Base-by-base conservation (phyloP, 768 basidiomycete genomes). In the Tricholomella constricta region DNA sequence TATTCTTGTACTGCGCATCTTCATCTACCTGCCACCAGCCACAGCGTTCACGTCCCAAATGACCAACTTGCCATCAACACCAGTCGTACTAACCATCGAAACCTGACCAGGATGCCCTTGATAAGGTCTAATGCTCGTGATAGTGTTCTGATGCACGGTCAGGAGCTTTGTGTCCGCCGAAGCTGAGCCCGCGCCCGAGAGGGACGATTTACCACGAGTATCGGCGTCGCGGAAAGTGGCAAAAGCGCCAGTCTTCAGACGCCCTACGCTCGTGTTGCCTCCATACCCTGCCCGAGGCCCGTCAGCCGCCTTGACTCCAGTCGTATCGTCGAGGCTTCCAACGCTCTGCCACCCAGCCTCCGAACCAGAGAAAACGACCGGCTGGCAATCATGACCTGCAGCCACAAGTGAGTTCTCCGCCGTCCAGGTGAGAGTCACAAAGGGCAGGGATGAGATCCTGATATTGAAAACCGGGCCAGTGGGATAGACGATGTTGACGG, bases 121-220 rank as follows among this genome's bases (percentile, higher is more conserved):
- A 63, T 90, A 97, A 23, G 90, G 75, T 51, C 94, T 76, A 35
- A 98, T 78, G 60, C 79, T 87, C n/a, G 94, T 98, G 71, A 99
- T 97, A 32, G 95, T 97, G 75, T 99, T 99, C 79, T 98, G 97
- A 67, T 98, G 97, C 45, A 97, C 81, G 12, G 97, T 98, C 63
- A 81, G 73, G 46, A 96, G 72, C 66, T 95, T 91, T 3, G 89
- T 91, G 63, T 89, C 85, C 4, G 69, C 66, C 19, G 59, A 59
- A n/a, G 61, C 45, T 8, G 66, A 58, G 7, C 60, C 65, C 19
- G 63, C 52, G 8, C 70, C 69, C 26, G 67, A 51, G 22, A 64
- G 60, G 41, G 60, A 61, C 29, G 71, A 71, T 55, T 81, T 78
- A 17, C 81, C 93, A 45, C 94, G 85, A 48, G 80, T 84, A 65